phyloP scores from a whole-genome alignment of 192 early-diverging fungal genomes.

The Coemansia sp. region DNA sequence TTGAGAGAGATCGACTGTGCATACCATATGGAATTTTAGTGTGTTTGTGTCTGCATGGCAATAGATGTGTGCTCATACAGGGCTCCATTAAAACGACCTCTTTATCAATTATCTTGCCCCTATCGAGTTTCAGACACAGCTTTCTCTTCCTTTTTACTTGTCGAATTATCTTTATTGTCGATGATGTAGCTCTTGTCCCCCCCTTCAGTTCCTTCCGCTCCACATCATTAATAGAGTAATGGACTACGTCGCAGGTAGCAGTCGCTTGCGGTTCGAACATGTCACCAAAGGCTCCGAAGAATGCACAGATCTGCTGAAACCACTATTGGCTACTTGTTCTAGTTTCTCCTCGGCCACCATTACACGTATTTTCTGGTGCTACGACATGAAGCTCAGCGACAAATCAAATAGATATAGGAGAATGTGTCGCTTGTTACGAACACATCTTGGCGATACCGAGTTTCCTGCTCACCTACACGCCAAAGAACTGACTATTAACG shows the following conservation, averaged over 20 bases:
- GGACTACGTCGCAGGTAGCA: background rate
- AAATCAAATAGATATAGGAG: background rate
- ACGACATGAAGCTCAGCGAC: background rate
- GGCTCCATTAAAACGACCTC: no score
- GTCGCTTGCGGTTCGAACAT: background rate
- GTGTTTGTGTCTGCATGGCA: no score
- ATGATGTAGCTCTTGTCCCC: background rate
- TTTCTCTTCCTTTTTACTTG: no score
- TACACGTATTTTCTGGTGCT: background rate
- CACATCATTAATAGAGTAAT: background rate
- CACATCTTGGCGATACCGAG: background rate
- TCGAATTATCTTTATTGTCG: background rate
- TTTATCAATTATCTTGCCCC: no score
- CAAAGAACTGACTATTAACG: background rate
- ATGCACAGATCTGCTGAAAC: background rate
- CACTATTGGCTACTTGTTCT: background rate
- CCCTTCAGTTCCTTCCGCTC: background rate
- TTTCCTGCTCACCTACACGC: background rate
- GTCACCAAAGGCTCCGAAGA: background rate
- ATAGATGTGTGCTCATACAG: no score
- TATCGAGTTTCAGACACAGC: no score
- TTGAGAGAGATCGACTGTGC: no score
- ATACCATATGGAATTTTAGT: no score
- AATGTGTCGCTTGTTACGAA: background rate
- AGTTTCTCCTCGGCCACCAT: background rate